phyloP scores from a whole-genome alignment of 164 flowering plant species.

The Warburgia ugandensis region DNA sequence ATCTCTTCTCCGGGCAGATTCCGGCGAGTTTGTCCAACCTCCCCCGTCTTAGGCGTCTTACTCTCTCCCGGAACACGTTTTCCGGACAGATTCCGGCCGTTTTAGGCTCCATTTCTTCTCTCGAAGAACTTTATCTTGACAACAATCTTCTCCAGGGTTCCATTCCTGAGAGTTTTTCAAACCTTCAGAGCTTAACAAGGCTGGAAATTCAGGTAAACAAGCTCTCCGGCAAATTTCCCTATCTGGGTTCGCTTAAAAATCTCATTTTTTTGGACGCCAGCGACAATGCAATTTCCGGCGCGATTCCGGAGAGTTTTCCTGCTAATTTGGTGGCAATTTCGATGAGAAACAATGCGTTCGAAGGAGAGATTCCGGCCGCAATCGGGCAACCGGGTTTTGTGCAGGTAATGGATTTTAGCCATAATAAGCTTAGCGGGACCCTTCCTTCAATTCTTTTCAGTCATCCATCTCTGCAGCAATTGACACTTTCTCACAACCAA shows the following conservation, averaged over 20 bases:
- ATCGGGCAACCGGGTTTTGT: conserved; percentile 18
- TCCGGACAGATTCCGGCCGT: conserved; percentile 65
- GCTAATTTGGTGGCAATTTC: conserved; percentile 45
- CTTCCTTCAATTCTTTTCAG: conserved; percentile 48
- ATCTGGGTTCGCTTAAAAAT: conserved; percentile 35
- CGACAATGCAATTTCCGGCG: conserved; percentile 60
- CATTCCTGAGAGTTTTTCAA: conserved; percentile 42
- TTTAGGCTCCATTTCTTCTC: conserved; percentile 37
- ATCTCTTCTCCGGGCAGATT: conserved; percentile 49
- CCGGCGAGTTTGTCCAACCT: conserved; percentile 51
- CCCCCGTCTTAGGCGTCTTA: conserved; percentile 49
- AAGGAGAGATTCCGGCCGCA: conserved; percentile 37
- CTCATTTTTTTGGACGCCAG: conserved; percentile 55
- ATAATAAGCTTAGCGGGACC: conserved; percentile 58
- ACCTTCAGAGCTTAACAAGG: conserved; percentile 36
- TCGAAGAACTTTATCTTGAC: conserved; percentile 74
- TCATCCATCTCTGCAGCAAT: conserved; percentile 76
- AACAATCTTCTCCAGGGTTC: conserved; percentile 46
- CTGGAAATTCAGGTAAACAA: conserved; percentile 66
- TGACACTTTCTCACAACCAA: conserved; percentile 61
- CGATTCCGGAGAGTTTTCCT: conserved; percentile 42
- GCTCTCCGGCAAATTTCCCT: conserved; percentile 54
- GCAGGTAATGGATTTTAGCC: conserved; percentile 77
- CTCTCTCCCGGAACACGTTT: conserved; percentile 61
- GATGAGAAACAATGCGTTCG: conserved; percentile 55